A percentile compares a stretch with the other conserved stretches of the same genome.
Evolutionary conservation across 2,329 filamentous ascomycete species (phyloP).

Genomic region (Calonectria multiphialidica): DNA sequence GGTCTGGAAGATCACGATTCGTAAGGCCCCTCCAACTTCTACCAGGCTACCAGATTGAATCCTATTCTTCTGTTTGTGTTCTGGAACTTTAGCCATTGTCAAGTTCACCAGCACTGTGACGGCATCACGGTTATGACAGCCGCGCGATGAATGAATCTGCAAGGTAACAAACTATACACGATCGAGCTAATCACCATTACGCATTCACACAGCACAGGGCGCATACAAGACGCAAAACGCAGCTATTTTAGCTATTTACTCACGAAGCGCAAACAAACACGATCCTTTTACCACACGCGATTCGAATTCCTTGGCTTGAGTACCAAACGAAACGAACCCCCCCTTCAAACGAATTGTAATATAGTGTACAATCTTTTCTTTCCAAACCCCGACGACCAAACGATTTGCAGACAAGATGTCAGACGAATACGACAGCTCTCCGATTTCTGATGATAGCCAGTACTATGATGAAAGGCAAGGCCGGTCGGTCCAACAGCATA

Average conservation of each 20-base stretch:
- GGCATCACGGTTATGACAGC: not conserved
- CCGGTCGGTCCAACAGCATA: not conserved
- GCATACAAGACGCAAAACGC: not conserved
- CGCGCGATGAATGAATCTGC: not conserved
- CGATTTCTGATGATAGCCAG: constrained; percentile 17
- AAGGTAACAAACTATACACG: not conserved
- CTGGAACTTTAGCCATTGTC: not conserved
- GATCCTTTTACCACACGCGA: not conserved
- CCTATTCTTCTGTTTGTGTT: not conserved
- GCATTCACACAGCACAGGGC: not conserved
- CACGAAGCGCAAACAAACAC: not conserved
- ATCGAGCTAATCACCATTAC: not conserved
- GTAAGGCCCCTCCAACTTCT: not conserved
- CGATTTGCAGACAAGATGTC: constrained; percentile 11
- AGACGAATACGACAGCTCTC: constrained; percentile 20
- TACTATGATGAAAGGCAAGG: constrained; percentile 17
- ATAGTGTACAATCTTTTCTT: not conserved
- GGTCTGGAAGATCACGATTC: not conserved
- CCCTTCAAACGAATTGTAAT: not conserved
- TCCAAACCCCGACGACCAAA: not conserved
- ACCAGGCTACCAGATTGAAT: not conserved
- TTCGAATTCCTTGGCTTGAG: not conserved
- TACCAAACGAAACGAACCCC: not conserved
- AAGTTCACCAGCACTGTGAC: not conserved
- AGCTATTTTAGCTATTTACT: not conserved